Evolutionary conservation across 805 yeast genomes (phyloP).

Genomic region (Kuraishia borneana): DNA sequence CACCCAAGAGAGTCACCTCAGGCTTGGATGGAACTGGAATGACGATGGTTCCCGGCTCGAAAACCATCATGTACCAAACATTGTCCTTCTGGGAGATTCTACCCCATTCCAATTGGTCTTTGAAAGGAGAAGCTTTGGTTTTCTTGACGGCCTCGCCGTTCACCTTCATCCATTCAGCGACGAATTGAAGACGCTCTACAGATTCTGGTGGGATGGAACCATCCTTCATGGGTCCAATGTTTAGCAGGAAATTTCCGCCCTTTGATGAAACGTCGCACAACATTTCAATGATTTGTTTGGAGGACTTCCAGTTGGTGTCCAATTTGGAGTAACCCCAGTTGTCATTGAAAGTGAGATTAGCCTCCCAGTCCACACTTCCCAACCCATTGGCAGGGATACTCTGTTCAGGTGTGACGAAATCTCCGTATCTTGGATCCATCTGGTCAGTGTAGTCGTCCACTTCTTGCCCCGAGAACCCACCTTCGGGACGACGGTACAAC

Average conservation of each 20-base stretch:
- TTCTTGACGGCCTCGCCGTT: slow-evolving; percentile 3
- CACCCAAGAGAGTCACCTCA: no score
- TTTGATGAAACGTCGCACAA: slow-evolving; percentile 4
- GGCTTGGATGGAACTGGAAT: no score
- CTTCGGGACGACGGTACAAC: slow-evolving; percentile 5
- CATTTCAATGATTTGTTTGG: slow-evolving; percentile 3
- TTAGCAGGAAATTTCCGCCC: slow-evolving; percentile 4
- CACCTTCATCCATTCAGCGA: slow-evolving; percentile 3
- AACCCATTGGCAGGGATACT: slow-evolving; percentile 3
- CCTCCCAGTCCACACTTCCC: slow-evolving; percentile 5
- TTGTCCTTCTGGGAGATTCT: background rate
- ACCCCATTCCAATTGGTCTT: slow-evolving; percentile 3
- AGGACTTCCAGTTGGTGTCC: slow-evolving; percentile 4
- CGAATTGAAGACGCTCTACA: slow-evolving; percentile 1
- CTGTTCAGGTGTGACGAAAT: slow-evolving; percentile 5
- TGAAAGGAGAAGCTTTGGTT: slow-evolving; percentile 2
- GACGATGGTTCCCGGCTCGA: background rate
- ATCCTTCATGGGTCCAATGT: slow-evolving; percentile 5
- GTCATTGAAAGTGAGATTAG: slow-evolving; percentile 2
- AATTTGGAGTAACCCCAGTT: slow-evolving; percentile 3
- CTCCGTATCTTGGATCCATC: slow-evolving; percentile 4
- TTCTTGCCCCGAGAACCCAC: slow-evolving; percentile 5
- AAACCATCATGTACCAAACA: slow-evolving; percentile 1
- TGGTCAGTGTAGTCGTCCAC: background rate
- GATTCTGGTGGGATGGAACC: slow-evolving; percentile 2